Percentiles rank a stretch among this genome's conserved stretches.
phyloP scores from a whole-genome alignment of 495 filamentous ascomycete genomes.

The Penicillium mononematosum region DNA sequence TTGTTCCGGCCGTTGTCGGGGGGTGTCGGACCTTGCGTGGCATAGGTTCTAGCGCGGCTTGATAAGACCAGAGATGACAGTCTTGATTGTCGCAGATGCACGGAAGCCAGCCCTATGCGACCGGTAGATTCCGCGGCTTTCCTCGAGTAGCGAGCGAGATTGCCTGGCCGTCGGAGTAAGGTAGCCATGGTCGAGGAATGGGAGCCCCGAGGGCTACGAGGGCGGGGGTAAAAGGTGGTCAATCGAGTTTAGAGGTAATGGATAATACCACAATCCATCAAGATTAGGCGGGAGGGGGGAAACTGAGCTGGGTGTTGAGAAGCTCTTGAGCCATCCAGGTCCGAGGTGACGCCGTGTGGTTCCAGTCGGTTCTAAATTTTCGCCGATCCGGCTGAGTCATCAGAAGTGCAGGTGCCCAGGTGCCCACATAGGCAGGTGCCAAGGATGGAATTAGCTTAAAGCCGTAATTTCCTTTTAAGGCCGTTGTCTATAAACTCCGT shows the following conservation, averaged over 20 bases:
- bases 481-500: conserved; percentile 2
- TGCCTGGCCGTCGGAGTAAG: conserved; percentile 63
- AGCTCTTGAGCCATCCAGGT: conserved; percentile 23
- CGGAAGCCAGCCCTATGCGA: conserved; percentile 40
- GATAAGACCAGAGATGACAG: conserved; percentile 47
- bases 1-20: conserved; percentile 41
- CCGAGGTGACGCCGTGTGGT: conserved; percentile 20
- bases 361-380: conserved; percentile 28
- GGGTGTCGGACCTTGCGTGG: conserved; percentile 51
- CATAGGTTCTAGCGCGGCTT: conserved; percentile 54
- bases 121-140: conserved; percentile 47
- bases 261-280: conserved; percentile 32
- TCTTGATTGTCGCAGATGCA: conserved; percentile 37
- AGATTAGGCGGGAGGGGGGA: conserved; percentile 10
- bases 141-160: conserved; percentile 61
- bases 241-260: conserved; percentile 27
- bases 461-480: not conserved
- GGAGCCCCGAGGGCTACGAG: conserved; percentile 38
- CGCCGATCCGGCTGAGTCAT: conserved; percentile 25
- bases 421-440: not conserved
- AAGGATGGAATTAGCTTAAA: conserved; percentile 13
- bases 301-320: conserved; percentile 23
- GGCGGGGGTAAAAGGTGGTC: conserved; percentile 25
- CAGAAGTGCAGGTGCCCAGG: not conserved
- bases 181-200: conserved; percentile 58